phyloP scores from a whole-genome alignment of 2,329 filamentous ascomycete species.

The Celoporthe dispersa region DNA sequence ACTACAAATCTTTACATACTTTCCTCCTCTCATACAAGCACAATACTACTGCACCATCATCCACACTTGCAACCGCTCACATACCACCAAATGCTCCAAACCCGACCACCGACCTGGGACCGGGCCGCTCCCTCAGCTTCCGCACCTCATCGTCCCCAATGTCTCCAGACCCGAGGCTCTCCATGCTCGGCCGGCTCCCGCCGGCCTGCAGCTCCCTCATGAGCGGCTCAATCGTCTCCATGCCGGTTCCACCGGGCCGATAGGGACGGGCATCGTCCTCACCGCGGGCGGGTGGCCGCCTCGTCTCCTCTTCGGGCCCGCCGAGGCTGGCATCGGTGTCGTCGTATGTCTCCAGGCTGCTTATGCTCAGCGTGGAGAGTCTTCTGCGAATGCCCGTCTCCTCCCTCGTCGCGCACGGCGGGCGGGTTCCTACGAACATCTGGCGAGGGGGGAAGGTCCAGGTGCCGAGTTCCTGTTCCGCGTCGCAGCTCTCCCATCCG shows the following conservation, averaged over 20 bases:
- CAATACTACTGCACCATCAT: not conserved
- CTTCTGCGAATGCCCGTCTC: constrained; percentile 12
- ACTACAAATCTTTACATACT: not conserved
- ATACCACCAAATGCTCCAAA: constrained; percentile 27
- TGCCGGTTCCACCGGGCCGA: constrained; percentile 34
- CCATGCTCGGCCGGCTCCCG: constrained; percentile 24
- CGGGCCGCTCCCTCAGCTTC: constrained; percentile 22
- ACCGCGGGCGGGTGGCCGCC: not conserved
- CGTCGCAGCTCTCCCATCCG: constrained; percentile 14
- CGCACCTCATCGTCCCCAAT: constrained; percentile 26
- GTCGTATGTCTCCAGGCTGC: constrained; percentile 15
- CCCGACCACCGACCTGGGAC: constrained; percentile 24
- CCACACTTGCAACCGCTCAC: not conserved
- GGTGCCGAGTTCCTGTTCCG: not conserved
- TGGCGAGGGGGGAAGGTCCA: not conserved
- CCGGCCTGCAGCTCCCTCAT: constrained; percentile 48
- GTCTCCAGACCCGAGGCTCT: constrained; percentile 18
- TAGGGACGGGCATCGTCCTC: constrained; percentile 1
- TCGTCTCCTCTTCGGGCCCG: not conserved
- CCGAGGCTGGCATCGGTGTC: not conserved
- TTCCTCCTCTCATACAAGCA: not conserved
- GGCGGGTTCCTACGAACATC: not conserved
- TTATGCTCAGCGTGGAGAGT: not conserved
- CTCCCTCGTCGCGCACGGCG: not conserved
- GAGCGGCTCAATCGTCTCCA: constrained; percentile 49